These are phyloP conservation scores for Pythium sp. DNA, from an alignment of 352 stramenopile species.

Conservation along the genomic window DNA sequence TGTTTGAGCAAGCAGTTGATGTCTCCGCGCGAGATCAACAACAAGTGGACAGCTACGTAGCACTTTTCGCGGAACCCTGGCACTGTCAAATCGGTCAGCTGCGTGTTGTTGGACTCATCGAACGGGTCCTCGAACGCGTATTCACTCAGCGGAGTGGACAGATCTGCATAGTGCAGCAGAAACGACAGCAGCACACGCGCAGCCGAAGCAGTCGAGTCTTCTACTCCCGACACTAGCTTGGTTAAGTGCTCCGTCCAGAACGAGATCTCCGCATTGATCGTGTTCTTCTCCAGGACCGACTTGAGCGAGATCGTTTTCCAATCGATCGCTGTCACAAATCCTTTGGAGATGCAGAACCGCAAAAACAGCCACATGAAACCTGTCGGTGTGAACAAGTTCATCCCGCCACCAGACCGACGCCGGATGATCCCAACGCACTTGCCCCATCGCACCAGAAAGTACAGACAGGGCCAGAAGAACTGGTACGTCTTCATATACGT, in stretches of 20 bases:
- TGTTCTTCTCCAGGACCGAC: constrained; percentile 35
- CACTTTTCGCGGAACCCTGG: constrained; percentile 60
- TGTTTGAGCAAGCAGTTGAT: constrained; percentile 54
- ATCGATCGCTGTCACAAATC: constrained; percentile 45
- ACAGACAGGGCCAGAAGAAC: constrained; percentile 77
- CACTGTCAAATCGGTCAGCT: constrained; percentile 38
- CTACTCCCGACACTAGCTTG: constrained; percentile 27
- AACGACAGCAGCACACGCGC: constrained; percentile 61
- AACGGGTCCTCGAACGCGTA: constrained; percentile 65
- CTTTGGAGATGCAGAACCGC: constrained; percentile 50
- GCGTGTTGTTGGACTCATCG: constrained; percentile 61
- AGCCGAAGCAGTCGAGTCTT: constrained; percentile 26
- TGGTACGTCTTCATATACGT: constrained; percentile 61
- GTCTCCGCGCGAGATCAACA: constrained; percentile 59
- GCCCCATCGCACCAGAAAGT: constrained; percentile 72
- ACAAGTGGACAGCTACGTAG: constrained; percentile 58
- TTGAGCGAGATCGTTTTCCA: constrained; percentile 29
- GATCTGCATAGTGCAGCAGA: constrained; percentile 49
- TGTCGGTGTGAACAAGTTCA: constrained; percentile 56
- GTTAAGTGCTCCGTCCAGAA: constrained; percentile 65
- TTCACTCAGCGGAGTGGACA: constrained; percentile 36
- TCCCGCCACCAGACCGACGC: constrained; percentile 42
- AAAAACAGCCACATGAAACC: constrained; percentile 79
- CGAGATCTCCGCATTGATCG: constrained; percentile 51
- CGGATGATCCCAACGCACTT: constrained; percentile 68